A percentile compares a stretch with the other conserved stretches of the same genome.
phyloP scores from a whole-genome alignment of 73 alveolate species.

The Paramecium primaurelia region DNA sequence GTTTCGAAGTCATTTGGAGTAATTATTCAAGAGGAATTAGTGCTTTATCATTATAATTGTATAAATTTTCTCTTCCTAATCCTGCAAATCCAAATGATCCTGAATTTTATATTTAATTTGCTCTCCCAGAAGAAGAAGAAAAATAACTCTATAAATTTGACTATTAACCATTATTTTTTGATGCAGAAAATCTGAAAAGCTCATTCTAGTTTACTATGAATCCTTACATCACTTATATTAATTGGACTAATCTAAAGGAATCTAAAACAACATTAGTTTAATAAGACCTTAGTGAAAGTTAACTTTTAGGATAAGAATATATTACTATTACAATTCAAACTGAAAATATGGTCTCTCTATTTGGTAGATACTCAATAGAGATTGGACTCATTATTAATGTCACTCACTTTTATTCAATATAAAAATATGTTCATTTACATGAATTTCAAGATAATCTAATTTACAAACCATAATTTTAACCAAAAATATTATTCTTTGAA shows the following conservation, averaged over 20 bases:
- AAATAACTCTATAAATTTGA: not conserved
- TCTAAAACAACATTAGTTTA: not conserved
- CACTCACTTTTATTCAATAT: not conserved
- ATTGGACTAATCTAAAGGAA: not conserved
- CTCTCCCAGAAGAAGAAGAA: not conserved
- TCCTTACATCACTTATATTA: not conserved
- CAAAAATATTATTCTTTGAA: not conserved
- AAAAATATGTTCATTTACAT: not conserved
- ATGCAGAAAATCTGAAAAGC: not conserved
- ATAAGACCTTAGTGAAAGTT: not conserved
- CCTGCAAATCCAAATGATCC: not conserved
- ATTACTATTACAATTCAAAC: not conserved
- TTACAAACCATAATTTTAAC: not conserved
- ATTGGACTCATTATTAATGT: not conserved
- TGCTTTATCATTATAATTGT: not conserved
- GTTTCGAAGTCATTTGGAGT: constrained; percentile 7
- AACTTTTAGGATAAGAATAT: not conserved
- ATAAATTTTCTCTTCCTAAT: not conserved
- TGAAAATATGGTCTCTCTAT: not conserved
- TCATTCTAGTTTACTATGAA: not conserved
- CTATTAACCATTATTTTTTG: not conserved
- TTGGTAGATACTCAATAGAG: constrained; percentile 9
- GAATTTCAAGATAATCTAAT: not conserved
- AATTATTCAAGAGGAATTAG: constrained; percentile 31
- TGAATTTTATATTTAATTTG: not conserved